phyloP scores from a whole-genome alignment of 257 asterid species.

The Solanum paucissectum region DNA sequence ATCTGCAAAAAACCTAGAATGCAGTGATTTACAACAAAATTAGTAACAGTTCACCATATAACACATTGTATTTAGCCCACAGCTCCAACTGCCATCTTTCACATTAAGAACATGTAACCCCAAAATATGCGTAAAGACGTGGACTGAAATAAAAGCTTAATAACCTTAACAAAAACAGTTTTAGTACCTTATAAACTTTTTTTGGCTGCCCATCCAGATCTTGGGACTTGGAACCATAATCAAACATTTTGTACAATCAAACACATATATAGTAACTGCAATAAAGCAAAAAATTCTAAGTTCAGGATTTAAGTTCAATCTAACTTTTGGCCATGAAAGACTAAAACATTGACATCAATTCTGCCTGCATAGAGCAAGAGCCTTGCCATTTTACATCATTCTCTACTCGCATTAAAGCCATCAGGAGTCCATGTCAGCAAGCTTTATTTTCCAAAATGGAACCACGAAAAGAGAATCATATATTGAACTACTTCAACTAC shows the following conservation, averaged over 20 bases:
- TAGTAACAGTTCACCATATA: background rate
- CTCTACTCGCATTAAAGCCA: background rate
- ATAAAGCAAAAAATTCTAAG: background rate
- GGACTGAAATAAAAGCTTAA: background rate
- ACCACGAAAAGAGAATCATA: background rate
- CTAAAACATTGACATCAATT: background rate
- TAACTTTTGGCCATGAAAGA: background rate
- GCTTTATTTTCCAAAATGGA: background rate
- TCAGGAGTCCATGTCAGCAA: background rate
- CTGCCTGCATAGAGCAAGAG: background rate
- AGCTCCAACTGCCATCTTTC: background rate
- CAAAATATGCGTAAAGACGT: background rate
- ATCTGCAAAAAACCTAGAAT: background rate
- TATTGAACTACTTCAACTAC: background rate
- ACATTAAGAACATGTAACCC: background rate
- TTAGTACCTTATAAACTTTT: conserved; percentile 56
- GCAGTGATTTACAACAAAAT: background rate
- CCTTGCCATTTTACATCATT: background rate
- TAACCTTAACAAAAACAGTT: background rate
- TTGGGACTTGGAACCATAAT: conserved; percentile 39
- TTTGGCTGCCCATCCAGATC: conserved; percentile 63
- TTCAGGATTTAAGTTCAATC: background rate
- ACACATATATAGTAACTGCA: conserved; percentile 17
- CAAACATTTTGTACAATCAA: conserved; percentile 35
- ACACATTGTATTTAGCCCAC: background rate